Conservation (phyloP, 2,329 filamentous ascomycete species). For the Ophiosphaerella narmari region DNA sequence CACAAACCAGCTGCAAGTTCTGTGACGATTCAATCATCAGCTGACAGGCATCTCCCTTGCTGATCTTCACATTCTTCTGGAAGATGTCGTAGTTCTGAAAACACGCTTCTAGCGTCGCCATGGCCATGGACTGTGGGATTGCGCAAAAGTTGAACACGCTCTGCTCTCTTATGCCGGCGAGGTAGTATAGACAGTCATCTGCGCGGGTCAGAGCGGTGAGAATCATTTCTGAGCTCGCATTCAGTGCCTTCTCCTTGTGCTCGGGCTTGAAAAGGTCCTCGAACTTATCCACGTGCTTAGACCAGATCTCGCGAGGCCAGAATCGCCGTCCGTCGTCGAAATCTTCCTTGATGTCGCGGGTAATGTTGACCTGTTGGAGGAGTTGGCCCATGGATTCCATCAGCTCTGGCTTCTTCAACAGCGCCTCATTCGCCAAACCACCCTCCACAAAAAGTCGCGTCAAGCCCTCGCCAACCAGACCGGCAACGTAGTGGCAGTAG, state of each 20-base stretch:
- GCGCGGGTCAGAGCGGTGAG: slow-evolving; percentile 83
- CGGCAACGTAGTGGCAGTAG: slow-evolving; percentile 99
- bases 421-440: slow-evolving; percentile 81
- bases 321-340: slow-evolving; percentile 85
- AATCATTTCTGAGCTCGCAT: slow-evolving; percentile 93
- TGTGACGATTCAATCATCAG: slow-evolving; percentile 94
- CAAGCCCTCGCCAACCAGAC: slow-evolving; percentile 91
- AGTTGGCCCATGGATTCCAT: slow-evolving; percentile 98
- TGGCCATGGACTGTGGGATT: slow-evolving; percentile 96
- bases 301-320: slow-evolving; percentile 97
- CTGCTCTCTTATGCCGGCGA: slow-evolving; percentile 92
- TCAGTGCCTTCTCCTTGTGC: slow-evolving; percentile 75
- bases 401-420: slow-evolving; percentile 77
- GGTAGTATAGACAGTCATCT: slow-evolving; percentile 96
- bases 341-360: slow-evolving; percentile 92
- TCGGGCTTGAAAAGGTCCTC: slow-evolving; percentile 87
- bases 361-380: slow-evolving; percentile 98
- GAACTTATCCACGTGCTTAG: slow-evolving; percentile 87
- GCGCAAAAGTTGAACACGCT: slow-evolving; percentile 99
- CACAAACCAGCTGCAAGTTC: slow-evolving; percentile 79
- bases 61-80: slow-evolving; percentile 90
- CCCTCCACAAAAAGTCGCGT: slow-evolving; percentile 89
- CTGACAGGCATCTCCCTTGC: slow-evolving; percentile 88
- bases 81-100: slow-evolving; percentile 92
- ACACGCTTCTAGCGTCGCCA: slow-evolving; percentile 87